Conservation (phyloP, 2,329 filamentous ascomycete genomes). For the Colletotrichum phormii region DNA sequence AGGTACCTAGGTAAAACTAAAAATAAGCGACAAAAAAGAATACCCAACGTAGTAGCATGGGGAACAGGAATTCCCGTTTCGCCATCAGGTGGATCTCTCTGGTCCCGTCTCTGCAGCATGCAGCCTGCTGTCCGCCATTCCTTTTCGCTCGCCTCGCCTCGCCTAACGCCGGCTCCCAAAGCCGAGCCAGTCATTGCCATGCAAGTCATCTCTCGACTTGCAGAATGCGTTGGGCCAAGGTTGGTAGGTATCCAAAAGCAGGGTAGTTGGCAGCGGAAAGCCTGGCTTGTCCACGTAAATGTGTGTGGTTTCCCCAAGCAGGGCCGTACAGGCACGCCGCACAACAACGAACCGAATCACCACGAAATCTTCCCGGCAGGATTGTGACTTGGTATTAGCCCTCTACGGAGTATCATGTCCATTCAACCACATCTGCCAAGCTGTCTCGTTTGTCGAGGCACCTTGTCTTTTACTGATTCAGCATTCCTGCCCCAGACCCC, state of each 20-base stretch:
- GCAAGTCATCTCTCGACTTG: conserved; percentile 8
- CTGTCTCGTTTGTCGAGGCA: neutral
- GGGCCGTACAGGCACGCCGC: neutral
- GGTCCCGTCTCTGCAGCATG: neutral
- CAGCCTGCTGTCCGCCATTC: neutral
- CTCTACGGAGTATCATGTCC: neutral
- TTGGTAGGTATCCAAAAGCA: neutral
- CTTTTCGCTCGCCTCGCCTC: neutral
- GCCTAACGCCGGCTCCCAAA: conserved; percentile 5
- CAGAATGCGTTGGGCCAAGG: neutral
- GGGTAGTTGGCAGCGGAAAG: neutral
- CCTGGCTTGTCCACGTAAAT: neutral
- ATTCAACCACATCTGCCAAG: neutral
- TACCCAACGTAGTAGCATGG: neutral
- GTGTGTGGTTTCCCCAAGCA: neutral
- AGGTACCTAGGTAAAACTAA: neutral
- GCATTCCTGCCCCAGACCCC: neutral
- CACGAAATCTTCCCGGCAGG: neutral
- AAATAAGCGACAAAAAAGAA: neutral
- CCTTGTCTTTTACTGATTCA: neutral
- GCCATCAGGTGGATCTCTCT: neutral
- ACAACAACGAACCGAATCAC: neutral
- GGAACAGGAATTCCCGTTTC: neutral
- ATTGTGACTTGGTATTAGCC: neutral
- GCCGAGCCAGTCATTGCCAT: conserved; percentile 20